Evolutionary conservation across 345 rosid genomes (phyloP).

Genomic region (Clausena lansium): DNA sequence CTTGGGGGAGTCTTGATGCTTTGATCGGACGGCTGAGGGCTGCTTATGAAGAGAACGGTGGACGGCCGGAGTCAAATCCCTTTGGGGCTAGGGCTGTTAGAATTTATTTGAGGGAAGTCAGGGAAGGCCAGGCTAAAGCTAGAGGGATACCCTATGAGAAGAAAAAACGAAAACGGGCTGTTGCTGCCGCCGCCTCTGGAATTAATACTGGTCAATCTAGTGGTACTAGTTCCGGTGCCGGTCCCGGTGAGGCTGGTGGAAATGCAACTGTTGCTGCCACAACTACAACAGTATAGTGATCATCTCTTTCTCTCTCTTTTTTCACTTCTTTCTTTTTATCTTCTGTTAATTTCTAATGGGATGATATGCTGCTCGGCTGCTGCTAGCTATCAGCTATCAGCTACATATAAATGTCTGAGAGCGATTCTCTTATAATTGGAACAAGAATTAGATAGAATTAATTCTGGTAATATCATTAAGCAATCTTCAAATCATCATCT

Average conservation of each 20-base stretch:
- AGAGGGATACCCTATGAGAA: constrained; percentile 73
- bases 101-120: constrained; percentile 64
- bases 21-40: constrained; percentile 77
- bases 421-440: constrained; percentile 11
- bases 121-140: constrained; percentile 70
- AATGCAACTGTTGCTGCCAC: constrained; percentile 16
- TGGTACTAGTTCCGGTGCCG: constrained; percentile 5
- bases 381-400: not conserved
- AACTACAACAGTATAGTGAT: constrained; percentile 27
- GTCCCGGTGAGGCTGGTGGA: not conserved
- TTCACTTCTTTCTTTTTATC: not conserved
- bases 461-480: not conserved
- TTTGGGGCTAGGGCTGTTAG: constrained; percentile 69
- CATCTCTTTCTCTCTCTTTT: not conserved
- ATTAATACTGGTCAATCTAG: not conserved
- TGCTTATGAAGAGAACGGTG: constrained; percentile 71
- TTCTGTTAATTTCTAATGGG: constrained; percentile 10
- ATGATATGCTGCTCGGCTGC: constrained; percentile 16
- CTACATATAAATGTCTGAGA: constrained; percentile 5
- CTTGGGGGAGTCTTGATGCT: constrained; percentile 82
- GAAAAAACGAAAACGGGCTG: constrained; percentile 63
- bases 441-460: not conserved
- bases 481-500: too few species aligned
- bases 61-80: constrained; percentile 60
- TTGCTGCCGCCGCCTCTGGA: constrained; percentile 14